phyloP scores from a whole-genome alignment of 768 basidiomycete genomes.

The Tulasnella sp. region DNA sequence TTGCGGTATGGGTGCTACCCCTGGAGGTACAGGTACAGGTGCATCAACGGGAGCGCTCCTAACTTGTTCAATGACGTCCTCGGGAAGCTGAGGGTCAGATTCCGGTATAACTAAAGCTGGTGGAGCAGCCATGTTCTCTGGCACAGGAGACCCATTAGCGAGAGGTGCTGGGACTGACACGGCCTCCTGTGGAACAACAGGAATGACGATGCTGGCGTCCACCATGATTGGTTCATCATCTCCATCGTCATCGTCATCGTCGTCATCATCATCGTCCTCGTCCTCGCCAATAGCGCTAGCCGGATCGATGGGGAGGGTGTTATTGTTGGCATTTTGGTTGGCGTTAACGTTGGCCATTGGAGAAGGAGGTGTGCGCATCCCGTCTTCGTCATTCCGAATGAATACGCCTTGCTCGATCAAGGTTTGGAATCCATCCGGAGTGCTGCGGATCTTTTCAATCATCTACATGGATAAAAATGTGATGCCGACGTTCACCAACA shows the following conservation, averaged over 20 bases:
- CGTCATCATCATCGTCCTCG: not conserved
- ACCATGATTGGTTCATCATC: not conserved
- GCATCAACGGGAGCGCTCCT: not conserved
- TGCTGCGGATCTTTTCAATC: conserved; percentile 5
- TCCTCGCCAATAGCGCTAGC: not conserved
- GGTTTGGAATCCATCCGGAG: conserved; percentile 5
- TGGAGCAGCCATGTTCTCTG: not conserved
- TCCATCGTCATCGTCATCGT: not conserved
- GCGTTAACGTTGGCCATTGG: not conserved
- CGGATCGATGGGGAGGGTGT: not conserved
- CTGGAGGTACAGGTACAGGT: not conserved
- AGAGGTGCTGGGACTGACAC: not conserved
- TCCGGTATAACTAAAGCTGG: not conserved
- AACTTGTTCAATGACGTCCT: not conserved
- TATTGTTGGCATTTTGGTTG: not conserved
- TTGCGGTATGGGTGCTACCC: no score
- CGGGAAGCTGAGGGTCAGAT: not conserved
- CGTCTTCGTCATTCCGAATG: not conserved
- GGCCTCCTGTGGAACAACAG: not conserved
- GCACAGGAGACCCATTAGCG: not conserved
- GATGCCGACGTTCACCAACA: not conserved
- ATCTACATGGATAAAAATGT: conserved; percentile 3
- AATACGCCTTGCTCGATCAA: conserved; percentile 16
- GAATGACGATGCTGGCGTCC: not conserved
- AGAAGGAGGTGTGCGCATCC: conserved; percentile 2